Conservation (phyloP, 2,329 filamentous ascomycete species). For the Metarhizium guizhouense region DNA sequence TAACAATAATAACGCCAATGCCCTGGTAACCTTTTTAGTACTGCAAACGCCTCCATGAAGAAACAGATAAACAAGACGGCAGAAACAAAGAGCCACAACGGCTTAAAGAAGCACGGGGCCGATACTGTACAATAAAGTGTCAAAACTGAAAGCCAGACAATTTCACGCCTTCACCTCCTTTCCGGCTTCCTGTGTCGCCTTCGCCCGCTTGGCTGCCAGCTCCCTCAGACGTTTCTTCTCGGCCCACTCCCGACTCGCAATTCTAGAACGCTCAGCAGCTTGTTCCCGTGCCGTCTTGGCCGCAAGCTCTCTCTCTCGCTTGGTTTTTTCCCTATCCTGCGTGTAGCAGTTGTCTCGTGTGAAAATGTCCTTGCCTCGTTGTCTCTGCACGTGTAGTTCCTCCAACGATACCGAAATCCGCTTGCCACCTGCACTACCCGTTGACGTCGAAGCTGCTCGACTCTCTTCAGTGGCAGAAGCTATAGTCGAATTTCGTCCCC, state of each 20-base stretch:
- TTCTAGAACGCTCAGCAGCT: conserved; percentile 52
- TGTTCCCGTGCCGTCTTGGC: conserved; percentile 48
- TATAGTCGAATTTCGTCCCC: conserved; percentile 19
- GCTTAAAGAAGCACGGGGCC: neutral
- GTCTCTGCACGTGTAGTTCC: conserved; percentile 40
- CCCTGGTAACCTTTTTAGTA: neutral
- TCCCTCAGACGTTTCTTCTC: conserved; percentile 44
- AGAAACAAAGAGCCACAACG: no score
- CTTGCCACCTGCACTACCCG: conserved; percentile 33
- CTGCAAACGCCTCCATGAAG: neutral
- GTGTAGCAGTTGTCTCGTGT: conserved; percentile 39
- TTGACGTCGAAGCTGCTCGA: conserved; percentile 37
- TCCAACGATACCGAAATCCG: conserved; percentile 41
- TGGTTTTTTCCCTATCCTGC: conserved; percentile 42
- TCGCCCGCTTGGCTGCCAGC: conserved; percentile 11
- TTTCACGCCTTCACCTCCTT: neutral
- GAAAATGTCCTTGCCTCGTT: conserved; percentile 45
- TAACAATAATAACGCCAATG: neutral
- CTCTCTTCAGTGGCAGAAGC: conserved; percentile 17
- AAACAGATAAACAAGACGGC: neutral
- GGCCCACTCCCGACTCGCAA: conserved; percentile 52
- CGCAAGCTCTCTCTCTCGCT: conserved; percentile 42
- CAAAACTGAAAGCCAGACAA: neutral
- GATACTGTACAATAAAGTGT: neutral
- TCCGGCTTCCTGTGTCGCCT: conserved; percentile 2